Conservation (phyloP, 2,329 filamentous ascomycete species). For the Myriosclerotinia duriaeana region DNA sequence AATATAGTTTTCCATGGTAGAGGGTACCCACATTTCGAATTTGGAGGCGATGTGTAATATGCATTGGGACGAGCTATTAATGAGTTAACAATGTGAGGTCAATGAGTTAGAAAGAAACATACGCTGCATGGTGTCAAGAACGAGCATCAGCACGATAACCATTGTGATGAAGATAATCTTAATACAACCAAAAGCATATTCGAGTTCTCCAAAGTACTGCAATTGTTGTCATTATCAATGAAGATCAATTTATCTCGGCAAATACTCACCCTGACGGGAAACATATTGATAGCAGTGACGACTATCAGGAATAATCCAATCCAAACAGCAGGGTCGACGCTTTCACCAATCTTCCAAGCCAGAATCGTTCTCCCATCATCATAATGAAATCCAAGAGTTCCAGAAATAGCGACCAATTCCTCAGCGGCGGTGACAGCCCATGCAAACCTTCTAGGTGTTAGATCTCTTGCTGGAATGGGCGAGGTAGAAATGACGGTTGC, state of each 20-base stretch:
- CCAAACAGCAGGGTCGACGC: slow-evolving; percentile 44
- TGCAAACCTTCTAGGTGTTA: slow-evolving; percentile 41
- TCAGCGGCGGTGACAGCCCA: slow-evolving; percentile 43
- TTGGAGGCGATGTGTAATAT: slow-evolving; percentile 43
- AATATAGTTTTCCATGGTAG: neutral
- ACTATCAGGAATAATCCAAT: slow-evolving; percentile 43
- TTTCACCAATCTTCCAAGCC: slow-evolving; percentile 41
- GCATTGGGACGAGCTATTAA: slow-evolving; percentile 40
- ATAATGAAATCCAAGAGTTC: slow-evolving; percentile 43
- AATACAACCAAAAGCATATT: slow-evolving; percentile 44
- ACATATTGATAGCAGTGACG: slow-evolving; percentile 42
- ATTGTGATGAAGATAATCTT: slow-evolving; percentile 44
- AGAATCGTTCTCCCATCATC: slow-evolving; percentile 42
- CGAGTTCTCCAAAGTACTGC: slow-evolving; percentile 42
- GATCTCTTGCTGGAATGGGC: neutral
- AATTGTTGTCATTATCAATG: neutral
- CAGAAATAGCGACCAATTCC: slow-evolving; percentile 43
- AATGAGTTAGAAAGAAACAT: slow-evolving; percentile 25
- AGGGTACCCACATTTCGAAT: slow-evolving; percentile 42
- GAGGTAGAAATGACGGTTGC: neutral
- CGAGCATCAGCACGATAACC: slow-evolving; percentile 44
- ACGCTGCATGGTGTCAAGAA: slow-evolving; percentile 44
- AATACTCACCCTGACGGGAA: slow-evolving; percentile 42
- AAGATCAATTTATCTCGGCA: neutral
- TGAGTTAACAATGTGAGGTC: neutral